phyloP scores from a whole-genome alignment of 2,329 filamentous ascomycete genomes.

The Mycogone perniciosa region DNA sequence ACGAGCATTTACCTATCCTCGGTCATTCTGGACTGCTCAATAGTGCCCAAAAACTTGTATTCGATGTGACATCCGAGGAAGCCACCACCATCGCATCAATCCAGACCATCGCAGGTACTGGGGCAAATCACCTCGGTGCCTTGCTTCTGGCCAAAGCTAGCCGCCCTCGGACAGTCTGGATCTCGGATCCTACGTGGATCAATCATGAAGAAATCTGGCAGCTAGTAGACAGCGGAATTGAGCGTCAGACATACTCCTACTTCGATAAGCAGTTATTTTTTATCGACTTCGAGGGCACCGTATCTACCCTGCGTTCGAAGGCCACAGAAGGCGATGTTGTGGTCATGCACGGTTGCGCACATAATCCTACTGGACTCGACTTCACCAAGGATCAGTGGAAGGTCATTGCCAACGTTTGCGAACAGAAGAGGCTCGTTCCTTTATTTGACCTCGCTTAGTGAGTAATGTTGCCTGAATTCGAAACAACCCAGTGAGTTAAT shows the following conservation, averaged over 20 bases:
- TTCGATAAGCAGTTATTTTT: constrained; percentile 19
- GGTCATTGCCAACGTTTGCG: constrained; percentile 24
- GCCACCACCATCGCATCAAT: constrained; percentile 20
- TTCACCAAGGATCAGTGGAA: constrained; percentile 28
- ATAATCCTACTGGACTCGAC: constrained; percentile 35
- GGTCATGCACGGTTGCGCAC: constrained; percentile 32
- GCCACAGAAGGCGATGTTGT: constrained; percentile 26
- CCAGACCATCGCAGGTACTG: constrained; percentile 32
- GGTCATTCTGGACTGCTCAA: no score
- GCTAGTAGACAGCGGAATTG: constrained; percentile 16
- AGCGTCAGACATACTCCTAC: constrained; percentile 24
- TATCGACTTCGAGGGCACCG: constrained; percentile 27
- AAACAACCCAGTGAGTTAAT: no score
- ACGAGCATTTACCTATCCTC: no score
- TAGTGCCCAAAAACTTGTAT: background rate
- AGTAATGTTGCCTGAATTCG: background rate
- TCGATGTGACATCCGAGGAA: constrained; percentile 12
- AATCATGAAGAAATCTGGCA: constrained; percentile 35
- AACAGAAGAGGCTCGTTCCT: constrained; percentile 24
- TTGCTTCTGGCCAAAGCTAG: constrained; percentile 20
- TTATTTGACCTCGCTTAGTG: constrained; percentile 32
- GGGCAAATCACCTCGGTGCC: constrained; percentile 28
- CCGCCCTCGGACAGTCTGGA: constrained; percentile 1
- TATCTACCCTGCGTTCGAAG: constrained; percentile 17
- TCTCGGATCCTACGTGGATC: constrained; percentile 35